phyloP scores from a whole-genome alignment of 2,329 filamentous ascomycete species.

The Hypoxylon sp. region DNA sequence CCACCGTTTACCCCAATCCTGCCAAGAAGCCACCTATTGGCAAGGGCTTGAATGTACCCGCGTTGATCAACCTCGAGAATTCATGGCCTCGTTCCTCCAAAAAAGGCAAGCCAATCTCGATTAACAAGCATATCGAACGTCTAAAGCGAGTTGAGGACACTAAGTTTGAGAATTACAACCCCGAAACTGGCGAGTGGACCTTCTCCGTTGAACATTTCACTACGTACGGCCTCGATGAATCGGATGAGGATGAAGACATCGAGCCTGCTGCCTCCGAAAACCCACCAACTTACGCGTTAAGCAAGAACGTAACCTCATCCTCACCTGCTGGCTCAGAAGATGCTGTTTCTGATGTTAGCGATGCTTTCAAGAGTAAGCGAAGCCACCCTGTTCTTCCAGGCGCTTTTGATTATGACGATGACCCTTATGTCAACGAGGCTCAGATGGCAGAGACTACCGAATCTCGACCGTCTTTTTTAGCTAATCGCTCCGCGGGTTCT shows the following conservation, averaged over 20 bases:
- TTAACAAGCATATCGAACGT: slow-evolving; percentile 86
- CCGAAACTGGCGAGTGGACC: slow-evolving; percentile 85
- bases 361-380: slow-evolving; percentile 67
- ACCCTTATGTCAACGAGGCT: slow-evolving; percentile 68
- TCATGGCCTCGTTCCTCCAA: slow-evolving; percentile 84
- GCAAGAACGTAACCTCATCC: slow-evolving; percentile 49
- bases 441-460: slow-evolving; percentile 62
- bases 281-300: slow-evolving; percentile 44
- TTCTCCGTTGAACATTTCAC: slow-evolving; percentile 98
- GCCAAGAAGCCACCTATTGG: slow-evolving; percentile 86
- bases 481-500: slow-evolving; percentile 89
- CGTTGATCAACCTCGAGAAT: slow-evolving; percentile 88
- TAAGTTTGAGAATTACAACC: slow-evolving; percentile 84
- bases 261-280: slow-evolving; percentile 60
- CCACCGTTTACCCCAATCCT: slow-evolving; percentile 87
- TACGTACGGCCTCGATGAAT: slow-evolving; percentile 89
- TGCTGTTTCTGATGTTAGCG: slow-evolving; percentile 66
- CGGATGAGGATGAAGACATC: slow-evolving; percentile 77
- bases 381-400: slow-evolving; percentile 76
- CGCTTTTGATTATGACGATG: slow-evolving; percentile 76
- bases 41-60: slow-evolving; percentile 91
- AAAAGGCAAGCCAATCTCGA: slow-evolving; percentile 74
- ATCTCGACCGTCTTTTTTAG: slow-evolving; percentile 85
- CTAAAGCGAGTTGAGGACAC: slow-evolving; percentile 86
- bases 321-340: slow-evolving; percentile 24